These are phyloP conservation scores for Scleroderma bovista DNA, from an alignment of 768 basidiomycete species.

Conservation along the genomic window DNA sequence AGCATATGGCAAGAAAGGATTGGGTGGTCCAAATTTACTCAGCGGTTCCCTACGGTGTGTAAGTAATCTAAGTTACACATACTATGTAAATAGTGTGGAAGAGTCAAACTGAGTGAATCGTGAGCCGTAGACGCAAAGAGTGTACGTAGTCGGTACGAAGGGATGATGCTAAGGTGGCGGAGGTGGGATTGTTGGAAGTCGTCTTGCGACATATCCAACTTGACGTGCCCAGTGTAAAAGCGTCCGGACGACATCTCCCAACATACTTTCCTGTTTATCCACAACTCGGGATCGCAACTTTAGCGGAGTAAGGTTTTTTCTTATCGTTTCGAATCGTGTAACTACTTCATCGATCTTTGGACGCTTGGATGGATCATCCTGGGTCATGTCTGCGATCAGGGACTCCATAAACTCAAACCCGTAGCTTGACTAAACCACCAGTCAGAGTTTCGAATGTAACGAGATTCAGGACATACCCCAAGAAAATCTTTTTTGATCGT, in stretches of 20 bases:
- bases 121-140: too few species aligned
- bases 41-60: too few species aligned
- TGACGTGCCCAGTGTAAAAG: constrained; percentile 22
- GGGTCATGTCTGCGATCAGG: constrained; percentile 34
- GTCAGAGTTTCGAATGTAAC: constrained; percentile 5
- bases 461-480: not conserved
- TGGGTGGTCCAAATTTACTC: too few species aligned
- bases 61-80: too few species aligned
- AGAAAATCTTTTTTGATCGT: too few species aligned
- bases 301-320: constrained; percentile 11
- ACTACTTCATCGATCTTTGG: constrained; percentile 35
- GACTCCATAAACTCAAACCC: constrained; percentile 25
- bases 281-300: constrained; percentile 26
- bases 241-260: constrained; percentile 1
- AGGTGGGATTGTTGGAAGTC: constrained; percentile 16
- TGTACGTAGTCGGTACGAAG: too few species aligned
- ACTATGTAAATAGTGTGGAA: too few species aligned
- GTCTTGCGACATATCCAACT: constrained; percentile 10
- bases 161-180: not conserved
- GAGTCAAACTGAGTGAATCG: too few species aligned
- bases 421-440: too few species aligned
- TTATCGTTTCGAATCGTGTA: constrained; percentile 19
- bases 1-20: too few species aligned
- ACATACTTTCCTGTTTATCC: not conserved
- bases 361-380: constrained; percentile 31